These are phyloP conservation scores for Hemisphaericaspora subhashii DNA, from an alignment of 1,139 yeast species.

Conservation along the genomic window DNA sequence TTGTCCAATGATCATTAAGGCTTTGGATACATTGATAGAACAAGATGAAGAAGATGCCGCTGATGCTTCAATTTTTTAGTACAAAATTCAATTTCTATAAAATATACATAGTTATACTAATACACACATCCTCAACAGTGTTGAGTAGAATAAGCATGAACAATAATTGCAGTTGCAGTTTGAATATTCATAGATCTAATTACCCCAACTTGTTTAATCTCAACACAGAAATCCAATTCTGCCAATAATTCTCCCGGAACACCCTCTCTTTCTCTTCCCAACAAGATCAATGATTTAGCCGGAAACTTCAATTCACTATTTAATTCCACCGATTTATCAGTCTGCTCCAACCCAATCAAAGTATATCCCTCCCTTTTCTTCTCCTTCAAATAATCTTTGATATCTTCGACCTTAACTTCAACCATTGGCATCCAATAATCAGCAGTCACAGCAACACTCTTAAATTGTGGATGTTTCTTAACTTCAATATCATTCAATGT, in stretches of 20 bases:
- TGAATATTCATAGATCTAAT: slow-evolving; percentile 94
- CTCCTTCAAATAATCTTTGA: slow-evolving; percentile 54
- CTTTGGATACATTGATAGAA: slow-evolving; percentile 41
- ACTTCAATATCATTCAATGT: slow-evolving; percentile 72
- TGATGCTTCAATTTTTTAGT: slow-evolving; percentile 18
- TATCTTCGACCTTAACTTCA: slow-evolving; percentile 65
- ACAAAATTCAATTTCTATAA: no score
- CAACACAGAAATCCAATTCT: slow-evolving; percentile 83
- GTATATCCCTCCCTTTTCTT: slow-evolving; percentile 83
- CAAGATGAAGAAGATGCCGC: slow-evolving; percentile 33
- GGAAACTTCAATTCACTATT: slow-evolving; percentile 70
- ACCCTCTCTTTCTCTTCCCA: slow-evolving; percentile 90
- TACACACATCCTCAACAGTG: slow-evolving; percentile 41
- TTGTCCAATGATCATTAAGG: slow-evolving; percentile 36
- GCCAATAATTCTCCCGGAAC: slow-evolving; percentile 84
- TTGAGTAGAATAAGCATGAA: slow-evolving; percentile 85
- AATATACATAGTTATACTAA: slow-evolving; percentile 1
- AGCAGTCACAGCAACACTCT: slow-evolving; percentile 89
- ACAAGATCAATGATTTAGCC: slow-evolving; percentile 66
- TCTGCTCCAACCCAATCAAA: slow-evolving; percentile 86
- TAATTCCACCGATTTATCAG: slow-evolving; percentile 78
- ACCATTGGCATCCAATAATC: slow-evolving; percentile 94
- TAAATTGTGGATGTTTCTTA: slow-evolving; percentile 67
- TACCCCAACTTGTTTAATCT: slow-evolving; percentile 89
- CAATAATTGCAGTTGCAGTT: slow-evolving; percentile 93